Base-by-base conservation (phyloP, 2,329 filamentous ascomycete species). In the Diaporthe citri region DNA sequence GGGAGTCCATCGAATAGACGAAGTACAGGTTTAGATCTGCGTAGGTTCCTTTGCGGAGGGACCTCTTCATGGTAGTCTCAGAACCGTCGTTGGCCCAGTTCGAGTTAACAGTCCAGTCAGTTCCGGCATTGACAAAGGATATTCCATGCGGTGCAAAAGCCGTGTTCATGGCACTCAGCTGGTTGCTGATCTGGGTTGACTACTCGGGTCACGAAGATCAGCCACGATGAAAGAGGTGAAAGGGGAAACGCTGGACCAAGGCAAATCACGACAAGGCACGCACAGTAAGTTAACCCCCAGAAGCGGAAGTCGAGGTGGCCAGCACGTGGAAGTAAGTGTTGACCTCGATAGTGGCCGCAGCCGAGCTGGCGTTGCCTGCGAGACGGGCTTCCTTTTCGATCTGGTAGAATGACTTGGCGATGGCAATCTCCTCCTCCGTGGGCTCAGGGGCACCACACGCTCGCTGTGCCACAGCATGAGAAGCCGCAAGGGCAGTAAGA, bases 1-100 rank as follows among this genome's bases (percentile, higher is more conserved):
- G 82, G 62, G 84, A 80, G 69, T 80, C 82, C 59, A 87, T 79
- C 60, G 79, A 76, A 28, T 79, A 79, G 70, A 85, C 80, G 81
- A 87, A 86, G 83, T 88, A 88, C 57, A 88, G 56, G 82, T 88
- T 88, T 71, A 88, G 83, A 76, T 84, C 80, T 15, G 79, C 71
- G 79, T 86, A 86, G 62, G 77, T 81, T 74, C 85, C 84, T 80
- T 86, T 83, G 79, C 86, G 85, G 59, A 88, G 84, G 39, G 84
- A 78, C 31, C 79, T 79, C 83, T 87, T 87, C 86, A 88, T 88
- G 59, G 79, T 81, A 55, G 84, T 75, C 79, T 87, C 83, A 66
- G 77, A 77, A 43, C 76, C 72, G 75, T 85, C 87, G 20, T 75
- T 77, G 41, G 86, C 86, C 87, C 87, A 90, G 78, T 81, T 80